phyloP scores from a whole-genome alignment of 2,329 filamentous ascomycete species.

The Pleochaeta shiraiana region DNA sequence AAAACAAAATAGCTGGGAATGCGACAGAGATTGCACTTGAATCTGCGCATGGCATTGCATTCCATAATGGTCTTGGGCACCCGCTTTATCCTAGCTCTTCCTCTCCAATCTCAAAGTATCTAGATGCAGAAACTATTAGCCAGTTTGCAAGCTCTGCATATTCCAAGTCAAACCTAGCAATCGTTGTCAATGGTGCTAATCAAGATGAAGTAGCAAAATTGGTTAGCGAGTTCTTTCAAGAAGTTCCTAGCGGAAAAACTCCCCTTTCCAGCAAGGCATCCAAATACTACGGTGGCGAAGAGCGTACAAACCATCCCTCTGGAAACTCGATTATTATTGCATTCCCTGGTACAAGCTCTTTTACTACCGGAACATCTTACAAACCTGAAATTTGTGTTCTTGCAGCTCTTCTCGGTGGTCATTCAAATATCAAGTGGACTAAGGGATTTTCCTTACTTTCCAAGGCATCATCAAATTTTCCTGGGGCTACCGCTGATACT shows the following conservation, averaged over 20 bases:
- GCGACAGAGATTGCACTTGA: constrained; percentile 53
- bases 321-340: constrained; percentile 76
- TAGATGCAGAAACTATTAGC: constrained; percentile 52
- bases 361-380: constrained; percentile 43
- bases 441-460: constrained; percentile 77
- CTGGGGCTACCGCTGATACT: constrained; percentile 47
- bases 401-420: constrained; percentile 68
- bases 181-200: constrained; percentile 75
- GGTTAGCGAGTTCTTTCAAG: constrained; percentile 81
- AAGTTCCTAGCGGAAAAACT: constrained; percentile 33
- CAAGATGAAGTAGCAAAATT: constrained; percentile 63
- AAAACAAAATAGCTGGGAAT: constrained; percentile 46
- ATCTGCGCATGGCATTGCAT: constrained; percentile 66
- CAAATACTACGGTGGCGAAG: constrained; percentile 91
- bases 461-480: constrained; percentile 47
- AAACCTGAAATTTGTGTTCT: constrained; percentile 85
- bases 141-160: constrained; percentile 63
- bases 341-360: constrained; percentile 74
- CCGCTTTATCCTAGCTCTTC: constrained; percentile 51
- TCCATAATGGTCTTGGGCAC: constrained; percentile 79
- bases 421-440: constrained; percentile 89
- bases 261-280: constrained; percentile 36
- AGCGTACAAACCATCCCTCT: constrained; percentile 55
- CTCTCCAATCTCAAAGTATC: constrained; percentile 55
- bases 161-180: constrained; percentile 71